A percentile compares a stretch with the other conserved stretches of the same genome.
phyloP scores from a whole-genome alignment of 495 filamentous ascomycete species.

The Parachaetomium inaequale region DNA sequence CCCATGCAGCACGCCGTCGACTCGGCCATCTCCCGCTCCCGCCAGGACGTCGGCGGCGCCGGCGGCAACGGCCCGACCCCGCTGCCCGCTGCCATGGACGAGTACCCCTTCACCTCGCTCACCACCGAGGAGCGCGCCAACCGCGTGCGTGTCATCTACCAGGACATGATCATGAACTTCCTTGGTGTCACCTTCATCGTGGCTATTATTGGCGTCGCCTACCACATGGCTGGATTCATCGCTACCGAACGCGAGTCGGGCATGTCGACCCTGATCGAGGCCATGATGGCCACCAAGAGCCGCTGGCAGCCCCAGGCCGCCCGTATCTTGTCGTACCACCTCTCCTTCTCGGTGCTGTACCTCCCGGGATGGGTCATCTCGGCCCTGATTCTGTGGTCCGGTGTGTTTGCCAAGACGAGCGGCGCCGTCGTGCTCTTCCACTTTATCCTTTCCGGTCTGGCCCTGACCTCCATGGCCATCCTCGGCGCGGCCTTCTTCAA shows the following conservation, averaged over 20 bases:
- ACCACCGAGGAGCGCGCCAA: constrained; percentile 61
- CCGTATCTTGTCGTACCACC: constrained; percentile 61
- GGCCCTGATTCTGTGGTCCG: constrained; percentile 55
- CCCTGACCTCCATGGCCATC: constrained; percentile 65
- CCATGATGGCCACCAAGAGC: constrained; percentile 68
- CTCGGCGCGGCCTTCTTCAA: constrained; percentile 71
- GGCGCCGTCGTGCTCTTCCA: constrained; percentile 59
- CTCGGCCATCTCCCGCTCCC: constrained; percentile 59
- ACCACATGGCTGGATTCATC: constrained; percentile 73
- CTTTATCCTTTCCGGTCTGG: constrained; percentile 59
- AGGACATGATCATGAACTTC: constrained; percentile 63
- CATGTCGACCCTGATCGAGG: constrained; percentile 75
- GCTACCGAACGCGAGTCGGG: constrained; percentile 74
- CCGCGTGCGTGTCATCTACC: constrained; percentile 61
- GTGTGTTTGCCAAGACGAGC: constrained; percentile 61
- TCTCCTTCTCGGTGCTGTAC: constrained; percentile 67
- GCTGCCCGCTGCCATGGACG: constrained; percentile 48
- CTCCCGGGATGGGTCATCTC: constrained; percentile 66
- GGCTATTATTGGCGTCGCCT: constrained; percentile 64
- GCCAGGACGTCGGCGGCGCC: constrained; percentile 40
- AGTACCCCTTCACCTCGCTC: constrained; percentile 70
- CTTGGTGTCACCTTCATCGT: constrained; percentile 66
- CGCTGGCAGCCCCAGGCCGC: constrained; percentile 66
- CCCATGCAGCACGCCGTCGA: constrained; percentile 78
- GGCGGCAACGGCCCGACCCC: constrained; percentile 35